phyloP scores from a whole-genome alignment of 768 basidiomycete species.

The Nidularia pulvinata region DNA sequence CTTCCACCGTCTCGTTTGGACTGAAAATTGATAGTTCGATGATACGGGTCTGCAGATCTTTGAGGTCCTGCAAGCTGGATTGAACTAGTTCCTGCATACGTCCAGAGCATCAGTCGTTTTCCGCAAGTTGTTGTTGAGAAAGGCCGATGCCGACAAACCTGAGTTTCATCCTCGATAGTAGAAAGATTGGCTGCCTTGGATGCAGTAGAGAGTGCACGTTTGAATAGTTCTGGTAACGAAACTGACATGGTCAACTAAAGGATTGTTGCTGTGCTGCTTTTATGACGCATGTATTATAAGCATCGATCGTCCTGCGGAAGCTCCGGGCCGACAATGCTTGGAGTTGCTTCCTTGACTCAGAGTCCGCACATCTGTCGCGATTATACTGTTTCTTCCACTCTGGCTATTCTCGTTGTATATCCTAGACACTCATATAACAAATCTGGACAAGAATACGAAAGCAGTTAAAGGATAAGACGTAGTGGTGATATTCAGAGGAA shows the following conservation, averaged over 20 bases:
- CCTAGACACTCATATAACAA: too few relatives aligned
- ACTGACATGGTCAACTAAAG: constrained; percentile 10
- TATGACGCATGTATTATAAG: too few relatives aligned
- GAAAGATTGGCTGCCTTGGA: constrained; percentile 36
- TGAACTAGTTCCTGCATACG: constrained; percentile 54
- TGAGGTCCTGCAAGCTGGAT: constrained; percentile 55
- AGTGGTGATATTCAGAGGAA: too few relatives aligned
- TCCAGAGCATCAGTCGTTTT: not conserved
- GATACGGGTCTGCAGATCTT: constrained; percentile 50
- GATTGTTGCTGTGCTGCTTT: too few relatives aligned
- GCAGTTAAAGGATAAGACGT: too few relatives aligned
- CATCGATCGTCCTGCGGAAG: too few relatives aligned
- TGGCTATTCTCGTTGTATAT: too few relatives aligned
- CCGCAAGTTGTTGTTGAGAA: not conserved
- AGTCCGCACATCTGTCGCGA: too few relatives aligned
- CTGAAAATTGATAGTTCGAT: constrained; percentile 74
- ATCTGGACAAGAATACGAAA: too few relatives aligned
- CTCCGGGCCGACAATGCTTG: too few relatives aligned
- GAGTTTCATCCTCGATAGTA: constrained; percentile 39
- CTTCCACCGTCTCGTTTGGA: constrained; percentile 80
- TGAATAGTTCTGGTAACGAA: constrained; percentile 37
- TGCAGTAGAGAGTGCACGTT: constrained; percentile 28
- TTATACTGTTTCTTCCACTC: too few relatives aligned
- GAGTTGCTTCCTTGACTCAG: too few relatives aligned
- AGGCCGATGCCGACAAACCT: constrained; percentile 21